Evolutionary conservation across 805 yeast species (phyloP), one percentile per base, ranked within the genome.

Genomic region (Torulaspora maleeae): DNA sequence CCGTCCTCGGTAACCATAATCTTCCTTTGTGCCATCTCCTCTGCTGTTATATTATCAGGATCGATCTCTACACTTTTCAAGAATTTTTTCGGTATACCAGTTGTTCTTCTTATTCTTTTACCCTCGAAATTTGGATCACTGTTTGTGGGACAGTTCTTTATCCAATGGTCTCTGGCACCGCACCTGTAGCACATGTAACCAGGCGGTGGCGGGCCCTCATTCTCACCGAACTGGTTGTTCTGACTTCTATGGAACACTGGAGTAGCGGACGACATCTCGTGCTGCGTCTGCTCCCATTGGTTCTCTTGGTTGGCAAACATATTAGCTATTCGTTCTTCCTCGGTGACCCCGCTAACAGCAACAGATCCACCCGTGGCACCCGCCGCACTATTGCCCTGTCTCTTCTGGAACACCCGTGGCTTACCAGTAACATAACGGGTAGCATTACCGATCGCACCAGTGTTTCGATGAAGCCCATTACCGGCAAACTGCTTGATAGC

Each of bases 131-230:
- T 86, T 2, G 96, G 96, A 66, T 91, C 98, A 36, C 79, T 80
- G 59, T 86, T 84, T 3, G 95, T 87, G 0, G 99, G 99, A 71
- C 99, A 93, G 57, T 89, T 87, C 60, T 85, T 86, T 48, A 93
- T 91, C 89, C 95, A 91, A 65, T 93, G 99, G 45, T 88, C 93
- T 65, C 88, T 86, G 24, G 86, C 87, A 40, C 98, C 98, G 71
- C 99, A 93, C 61, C 96, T 75, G 64, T 93, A 91, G 65, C 99
- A 93, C 62, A 91, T 84, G 59, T 93, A 93, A 1, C 95, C 95
- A 5, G 96, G 91, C 1, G 99, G 99, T 8, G 96, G 96, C 16
- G 69, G 69, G 4, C 65, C 90, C 46, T 87, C 95, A 59, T 53
- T 73, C 36, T 63, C 52, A 49, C 64, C 53, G 11, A 55, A 48